Base-by-base conservation (phyloP, 345 rosid species). In the Rhodamnia rubescens region DNA sequence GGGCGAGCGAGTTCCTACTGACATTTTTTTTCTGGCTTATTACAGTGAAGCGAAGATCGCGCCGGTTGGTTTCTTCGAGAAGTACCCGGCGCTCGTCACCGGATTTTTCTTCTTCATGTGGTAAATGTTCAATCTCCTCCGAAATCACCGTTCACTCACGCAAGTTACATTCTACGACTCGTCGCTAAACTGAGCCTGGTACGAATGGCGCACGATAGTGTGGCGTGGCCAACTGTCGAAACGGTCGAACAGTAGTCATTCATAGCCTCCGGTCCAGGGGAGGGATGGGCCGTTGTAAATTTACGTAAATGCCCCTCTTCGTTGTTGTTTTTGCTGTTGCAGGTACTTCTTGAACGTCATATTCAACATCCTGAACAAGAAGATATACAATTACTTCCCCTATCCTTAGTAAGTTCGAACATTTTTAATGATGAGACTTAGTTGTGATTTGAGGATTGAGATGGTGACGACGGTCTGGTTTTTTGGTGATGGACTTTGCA, bases 21-120 rank as follows among this genome's bases (percentile, higher is more conserved):
- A 87, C 57, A 42, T 74, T 36, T 29, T 13, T 49, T 75, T 61
- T 54, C 86, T 83, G 87, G 88, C 87, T 91, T 88, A 69, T 86
- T 85, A 85, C 93, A 96, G 98, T 90, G 95, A 90, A 2, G 88
- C 82, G 42, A 91, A 92, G 85, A 84, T 83, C 50, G 92, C 93
- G 80, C 93, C 95, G 57, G 93, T 90, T 75, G 97, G 98, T 18
- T 91, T 96, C 91, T 88, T 94, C 21, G 87, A 87, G 52, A 95
- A 90, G 93, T 90, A 94, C 87, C 99, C 99, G 83, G 92, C 92
- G 80, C 92, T 97, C 0, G 93, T 95, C 82, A 97, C 99, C 82
- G 98, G 99, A 0, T 97, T 95, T 86, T 97, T 95, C 95, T 97
- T 97, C 94, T 97, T 97, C 93, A 95, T 95, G 98, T 97, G 99